A percentile compares a stretch with the other conserved stretches of the same genome.
Conservation (phyloP, 495 filamentous ascomycete genomes). For the Xylaria cubensis region DNA sequence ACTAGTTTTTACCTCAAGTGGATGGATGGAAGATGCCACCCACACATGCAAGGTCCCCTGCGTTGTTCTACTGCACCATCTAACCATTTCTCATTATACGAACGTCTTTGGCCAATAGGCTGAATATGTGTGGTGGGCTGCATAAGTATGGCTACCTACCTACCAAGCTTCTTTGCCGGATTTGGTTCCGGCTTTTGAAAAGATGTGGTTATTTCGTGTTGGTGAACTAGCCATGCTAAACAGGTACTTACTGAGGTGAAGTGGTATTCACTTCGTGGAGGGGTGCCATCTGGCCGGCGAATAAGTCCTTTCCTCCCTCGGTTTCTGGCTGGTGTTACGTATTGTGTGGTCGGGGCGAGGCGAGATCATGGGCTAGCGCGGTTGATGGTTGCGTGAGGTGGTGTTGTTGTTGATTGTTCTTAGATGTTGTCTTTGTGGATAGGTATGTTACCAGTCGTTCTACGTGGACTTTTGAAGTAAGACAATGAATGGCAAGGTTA, state of each 20-base stretch:
- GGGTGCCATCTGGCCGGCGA: not conserved
- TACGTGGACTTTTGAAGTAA: not conserved
- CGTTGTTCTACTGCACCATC: not conserved
- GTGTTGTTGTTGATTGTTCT: not conserved
- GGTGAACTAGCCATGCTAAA: not conserved
- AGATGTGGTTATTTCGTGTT: not conserved
- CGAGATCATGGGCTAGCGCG: slow-evolving; percentile 1
- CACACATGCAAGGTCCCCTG: slow-evolving; percentile 5
- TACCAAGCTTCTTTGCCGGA: not conserved
- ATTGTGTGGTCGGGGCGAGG: not conserved
- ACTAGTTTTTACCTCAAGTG: not conserved
- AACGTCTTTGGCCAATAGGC: slow-evolving; percentile 1
- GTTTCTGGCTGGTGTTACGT: not conserved
- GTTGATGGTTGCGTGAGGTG: not conserved
- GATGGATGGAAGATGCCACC: not conserved
- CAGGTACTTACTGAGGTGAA: not conserved
- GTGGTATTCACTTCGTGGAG: not conserved
- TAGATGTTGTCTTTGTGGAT: not conserved
- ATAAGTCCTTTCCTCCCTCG: not conserved
- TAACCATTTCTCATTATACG: not conserved
- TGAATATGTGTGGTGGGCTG: not conserved
- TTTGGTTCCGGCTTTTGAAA: not conserved
- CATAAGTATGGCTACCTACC: not conserved
- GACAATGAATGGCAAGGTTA: not conserved
- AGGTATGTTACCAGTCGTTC: not conserved